Conservation (phyloP, 805 yeast genomes). For the Tetrapisispora pingtungensis region DNA sequence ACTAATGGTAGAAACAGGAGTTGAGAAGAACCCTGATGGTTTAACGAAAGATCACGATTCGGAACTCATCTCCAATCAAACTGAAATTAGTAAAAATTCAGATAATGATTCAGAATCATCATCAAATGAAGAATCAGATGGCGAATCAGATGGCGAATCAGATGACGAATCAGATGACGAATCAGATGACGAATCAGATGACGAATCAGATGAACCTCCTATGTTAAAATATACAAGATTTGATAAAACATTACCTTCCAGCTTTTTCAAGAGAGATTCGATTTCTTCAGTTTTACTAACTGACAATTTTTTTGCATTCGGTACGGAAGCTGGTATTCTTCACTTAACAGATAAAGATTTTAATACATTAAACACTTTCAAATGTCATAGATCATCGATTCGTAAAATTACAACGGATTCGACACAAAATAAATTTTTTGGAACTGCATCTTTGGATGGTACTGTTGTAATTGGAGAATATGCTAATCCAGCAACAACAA, state of each 20-base stretch:
- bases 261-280: slow-evolving; percentile 66
- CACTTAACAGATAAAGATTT: slow-evolving; percentile 51
- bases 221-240: slow-evolving; percentile 64
- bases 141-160: slow-evolving; percentile 7
- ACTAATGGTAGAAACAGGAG: too few species aligned
- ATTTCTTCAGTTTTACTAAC: slow-evolving; percentile 59
- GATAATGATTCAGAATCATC: too few species aligned
- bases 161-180: background rate
- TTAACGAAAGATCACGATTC: background rate
- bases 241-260: slow-evolving; percentile 50
- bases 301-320: slow-evolving; percentile 60
- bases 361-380: slow-evolving; percentile 54
- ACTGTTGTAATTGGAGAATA: slow-evolving; percentile 70
- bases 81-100: too few species aligned
- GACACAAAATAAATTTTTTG: slow-evolving; percentile 59
- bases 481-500: slow-evolving; percentile 45
- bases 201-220: slow-evolving; percentile 56
- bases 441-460: slow-evolving; percentile 91
- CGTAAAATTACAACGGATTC: slow-evolving; percentile 46
- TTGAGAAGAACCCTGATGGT: background rate
- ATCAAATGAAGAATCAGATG: too few species aligned
- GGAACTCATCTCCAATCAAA: too few species aligned
- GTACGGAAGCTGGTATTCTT: slow-evolving; percentile 80
- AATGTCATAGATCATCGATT: slow-evolving; percentile 81
- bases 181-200: slow-evolving; percentile 33